These are phyloP conservation scores for Sarcodon aspratus DNA, from an alignment of 768 basidiomycete species.

Conservation along the genomic window DNA sequence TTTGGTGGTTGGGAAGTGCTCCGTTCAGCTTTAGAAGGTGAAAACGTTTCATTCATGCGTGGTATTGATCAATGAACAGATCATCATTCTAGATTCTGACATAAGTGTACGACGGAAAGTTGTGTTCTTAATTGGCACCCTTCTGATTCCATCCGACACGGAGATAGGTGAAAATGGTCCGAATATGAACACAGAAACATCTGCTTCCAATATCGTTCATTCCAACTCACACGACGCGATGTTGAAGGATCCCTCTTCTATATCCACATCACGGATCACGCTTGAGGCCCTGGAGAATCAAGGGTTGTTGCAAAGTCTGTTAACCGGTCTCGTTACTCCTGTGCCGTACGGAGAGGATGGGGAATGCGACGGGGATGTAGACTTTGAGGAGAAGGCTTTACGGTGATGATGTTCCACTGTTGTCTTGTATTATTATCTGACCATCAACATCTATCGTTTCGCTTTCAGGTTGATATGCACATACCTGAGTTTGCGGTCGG, in stretches of 20 bases:
- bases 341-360: conserved; percentile 60
- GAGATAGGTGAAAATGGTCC: neutral
- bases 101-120: conserved; percentile 69
- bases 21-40: conserved; percentile 55
- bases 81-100: conserved; percentile 49
- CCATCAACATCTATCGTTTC: neutral
- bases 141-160: conserved; percentile 41
- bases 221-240: conserved; percentile 65
- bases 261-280: conserved; percentile 36
- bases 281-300: conserved; percentile 36
- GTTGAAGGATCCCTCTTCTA: conserved; percentile 41
- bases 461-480: conserved; percentile 36
- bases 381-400: conserved; percentile 56
- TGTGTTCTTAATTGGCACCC: conserved; percentile 62
- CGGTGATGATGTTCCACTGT: conserved; percentile 23
- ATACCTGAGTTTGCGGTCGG: conserved; percentile 31
- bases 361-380: conserved; percentile 45
- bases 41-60: conserved; percentile 12
- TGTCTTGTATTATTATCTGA: neutral
- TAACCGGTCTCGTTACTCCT: conserved; percentile 42
- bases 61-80: neutral
- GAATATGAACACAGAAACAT: neutral
- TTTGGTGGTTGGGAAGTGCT: conserved; percentile 57
- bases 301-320: conserved; percentile 35
- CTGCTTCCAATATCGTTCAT: conserved; percentile 31